Conservation (phyloP, 129 eudicot species). For the Pseudognaphalium luteoalbum region DNA sequence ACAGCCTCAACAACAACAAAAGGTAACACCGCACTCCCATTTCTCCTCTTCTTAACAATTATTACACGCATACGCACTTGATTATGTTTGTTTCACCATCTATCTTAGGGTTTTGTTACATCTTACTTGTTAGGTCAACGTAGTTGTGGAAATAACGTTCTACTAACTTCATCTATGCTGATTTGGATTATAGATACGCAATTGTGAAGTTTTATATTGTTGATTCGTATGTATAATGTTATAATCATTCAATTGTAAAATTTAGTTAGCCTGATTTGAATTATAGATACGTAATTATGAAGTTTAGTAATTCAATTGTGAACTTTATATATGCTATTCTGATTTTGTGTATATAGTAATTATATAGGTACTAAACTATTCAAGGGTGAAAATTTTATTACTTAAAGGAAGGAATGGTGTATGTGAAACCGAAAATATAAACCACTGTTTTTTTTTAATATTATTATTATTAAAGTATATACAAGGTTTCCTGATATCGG, state of each 20-base stretch:
- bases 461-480: too few relatives aligned
- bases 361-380: too few relatives aligned
- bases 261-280: background rate
- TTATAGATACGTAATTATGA: background rate
- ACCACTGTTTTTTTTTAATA: background rate
- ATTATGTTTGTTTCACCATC: background rate
- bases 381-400: too few relatives aligned
- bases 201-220: background rate
- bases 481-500: background rate
- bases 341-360: too few relatives aligned
- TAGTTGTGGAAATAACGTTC: background rate
- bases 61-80: background rate
- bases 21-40: slow-evolving; percentile 25
- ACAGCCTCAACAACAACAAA: slow-evolving; percentile 31
- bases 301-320: background rate
- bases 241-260: background rate
- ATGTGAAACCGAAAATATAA: background rate
- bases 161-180: too few relatives aligned
- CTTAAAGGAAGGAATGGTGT: background rate
- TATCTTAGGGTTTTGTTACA: background rate
- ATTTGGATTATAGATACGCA: background rate
- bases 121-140: too few relatives aligned
- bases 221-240: background rate
- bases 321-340: background rate
- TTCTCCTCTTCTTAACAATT: background rate